A percentile compares a stretch with the other conserved stretches of the same genome.
These are phyloP conservation scores for Backusella macrospora DNA, from an alignment of 192 early-diverging fungal genomes.

Conservation along the genomic window DNA sequence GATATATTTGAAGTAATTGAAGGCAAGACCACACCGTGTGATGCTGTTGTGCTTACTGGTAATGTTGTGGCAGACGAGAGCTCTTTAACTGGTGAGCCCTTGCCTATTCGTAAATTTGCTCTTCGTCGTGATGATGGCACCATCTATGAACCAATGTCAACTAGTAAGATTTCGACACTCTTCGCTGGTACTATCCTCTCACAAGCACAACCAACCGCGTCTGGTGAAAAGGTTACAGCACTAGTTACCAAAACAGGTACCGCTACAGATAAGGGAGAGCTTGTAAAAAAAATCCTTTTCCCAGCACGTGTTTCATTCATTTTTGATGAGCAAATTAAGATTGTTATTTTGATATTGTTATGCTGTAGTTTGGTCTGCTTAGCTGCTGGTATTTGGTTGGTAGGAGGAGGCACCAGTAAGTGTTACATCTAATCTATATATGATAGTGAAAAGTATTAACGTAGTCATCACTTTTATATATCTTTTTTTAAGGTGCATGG, in stretches of 20 bases:
- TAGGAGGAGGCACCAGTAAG: constrained; percentile 7
- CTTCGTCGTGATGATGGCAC: constrained; percentile 44
- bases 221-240: constrained; percentile 39
- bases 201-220: constrained; percentile 45
- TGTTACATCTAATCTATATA: neutral
- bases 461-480: constrained; percentile 20
- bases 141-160: constrained; percentile 25
- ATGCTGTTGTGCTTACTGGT: constrained; percentile 52
- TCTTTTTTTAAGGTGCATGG: constrained; percentile 48
- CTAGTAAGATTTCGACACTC: constrained; percentile 53
- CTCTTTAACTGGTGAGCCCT: constrained; percentile 68
- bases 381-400: constrained; percentile 46
- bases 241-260: constrained; percentile 64
- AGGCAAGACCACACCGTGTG: constrained; percentile 53
- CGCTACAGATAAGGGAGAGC: constrained; percentile 61
- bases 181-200: constrained; percentile 62
- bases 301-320: constrained; percentile 64
- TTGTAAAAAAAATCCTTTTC: constrained; percentile 72
- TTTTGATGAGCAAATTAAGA: constrained; percentile 72
- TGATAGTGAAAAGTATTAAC: neutral
- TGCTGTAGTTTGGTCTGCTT: constrained; percentile 55
- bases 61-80: constrained; percentile 68
- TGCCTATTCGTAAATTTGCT: constrained; percentile 70
- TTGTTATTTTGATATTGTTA: constrained; percentile 64
- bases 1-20: constrained; percentile 64